Base-by-base conservation (phyloP, 257 asterid genomes). In the Gentiana dahurica region DNA sequence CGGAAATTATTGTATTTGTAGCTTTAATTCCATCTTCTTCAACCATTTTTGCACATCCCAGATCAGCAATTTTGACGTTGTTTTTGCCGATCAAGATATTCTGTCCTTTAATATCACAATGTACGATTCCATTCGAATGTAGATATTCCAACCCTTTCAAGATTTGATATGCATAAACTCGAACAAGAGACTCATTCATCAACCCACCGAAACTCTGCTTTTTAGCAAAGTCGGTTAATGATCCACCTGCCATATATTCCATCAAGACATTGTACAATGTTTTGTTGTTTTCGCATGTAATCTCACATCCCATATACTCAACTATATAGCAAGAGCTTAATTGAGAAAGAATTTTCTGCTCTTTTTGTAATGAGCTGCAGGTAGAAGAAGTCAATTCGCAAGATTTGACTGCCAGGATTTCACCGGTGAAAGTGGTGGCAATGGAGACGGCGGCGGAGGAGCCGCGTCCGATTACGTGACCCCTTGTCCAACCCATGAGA, bases 231-330 rank as follows among this genome's bases (percentile, higher is more conserved):
- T 91, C 94, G 5, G 91, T 67, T 4, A 91, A 81, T 2, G 96
- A 68, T n/a, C 98, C 98, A 5, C 88, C 80, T 39, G 84, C 60
- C 43, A 78, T 57, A 48, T 91, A 87, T 73, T 91, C 98, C 69
- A 91, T 49, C 61, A 91, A 75, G 3, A 91, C 67, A 67, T 85
- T 87, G 73, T 65, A 91, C 8, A 55, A 0, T 7, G 13, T n/a
- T 9, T 43, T 43, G 13, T 53, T 62, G 0, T 59, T 24, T 4
- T 79, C 87, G 0, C 8, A 44, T 3, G 85, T 79, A 0, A 61
- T 44, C 1, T 78, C 89, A 1, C 73, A 82, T 51, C 96, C 98
- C 0, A 85, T 43, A 66, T 73, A 85, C 51, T 65, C 66, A 37
- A 87, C 75, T 34, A 87, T 13, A 48, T 66, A 63, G 1, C 94